These are phyloP conservation scores for Spathaspora passalidarum DNA, from an alignment of 805 yeast genomes.

Conservation along the genomic window DNA sequence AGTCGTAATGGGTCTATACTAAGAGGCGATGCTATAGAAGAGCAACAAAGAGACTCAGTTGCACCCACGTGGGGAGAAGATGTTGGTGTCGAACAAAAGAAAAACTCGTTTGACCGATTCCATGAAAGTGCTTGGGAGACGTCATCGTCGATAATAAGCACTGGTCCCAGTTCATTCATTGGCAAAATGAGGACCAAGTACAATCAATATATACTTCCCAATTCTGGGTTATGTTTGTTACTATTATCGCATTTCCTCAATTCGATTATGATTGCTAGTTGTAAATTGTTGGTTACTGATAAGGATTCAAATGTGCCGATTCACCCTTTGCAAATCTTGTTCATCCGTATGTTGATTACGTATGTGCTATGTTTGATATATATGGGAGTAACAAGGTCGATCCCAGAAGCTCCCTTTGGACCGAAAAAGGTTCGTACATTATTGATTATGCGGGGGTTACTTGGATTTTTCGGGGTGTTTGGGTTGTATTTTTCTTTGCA, in stretches of 20 bases:
- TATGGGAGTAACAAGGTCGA: conserved; percentile 46
- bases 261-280: conserved; percentile 70
- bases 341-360: conserved; percentile 76
- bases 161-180: neutral
- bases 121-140: conserved; percentile 1
- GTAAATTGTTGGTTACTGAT: conserved; percentile 72
- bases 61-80: neutral
- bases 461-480: conserved; percentile 78
- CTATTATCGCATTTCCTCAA: conserved; percentile 69
- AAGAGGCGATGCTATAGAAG: too few relatives aligned
- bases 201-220: conserved; percentile 18
- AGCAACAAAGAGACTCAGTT: neutral
- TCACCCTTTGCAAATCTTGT: conserved; percentile 75
- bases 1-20: neutral
- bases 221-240: conserved; percentile 57
- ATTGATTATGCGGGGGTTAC: conserved; percentile 59
- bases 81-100: neutral
- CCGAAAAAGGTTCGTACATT: conserved; percentile 54
- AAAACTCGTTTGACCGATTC: neutral
- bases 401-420: conserved; percentile 68
- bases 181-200: neutral
- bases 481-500: conserved; percentile 72
- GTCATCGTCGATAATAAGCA: neutral
- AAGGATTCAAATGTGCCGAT: conserved; percentile 56
- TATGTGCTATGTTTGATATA: conserved; percentile 54